Percentiles rank a stretch among this genome's conserved stretches.
These are phyloP conservation scores for Vachellia pachyceras DNA, from an alignment of 306 rosid species.

Conservation along the genomic window DNA sequence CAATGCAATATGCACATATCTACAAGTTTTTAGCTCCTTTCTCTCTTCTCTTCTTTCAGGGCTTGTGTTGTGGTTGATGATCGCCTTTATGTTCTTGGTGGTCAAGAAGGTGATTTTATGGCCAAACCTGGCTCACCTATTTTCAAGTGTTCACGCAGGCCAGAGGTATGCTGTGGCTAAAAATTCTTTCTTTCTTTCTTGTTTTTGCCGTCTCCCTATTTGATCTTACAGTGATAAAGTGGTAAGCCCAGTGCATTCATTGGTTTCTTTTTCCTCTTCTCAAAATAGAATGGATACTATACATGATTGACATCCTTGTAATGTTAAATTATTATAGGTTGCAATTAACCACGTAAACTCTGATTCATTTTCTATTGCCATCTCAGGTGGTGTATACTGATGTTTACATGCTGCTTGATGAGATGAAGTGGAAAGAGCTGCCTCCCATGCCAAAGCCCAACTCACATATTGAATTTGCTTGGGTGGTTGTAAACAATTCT, in stretches of 20 bases:
- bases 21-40: conserved; percentile 11
- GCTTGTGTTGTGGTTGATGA: conserved; percentile 80
- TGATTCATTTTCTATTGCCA: conserved; percentile 25
- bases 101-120: conserved; percentile 99
- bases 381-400: conserved; percentile 81
- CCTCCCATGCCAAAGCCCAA: conserved; percentile 86
- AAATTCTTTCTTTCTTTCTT: background rate
- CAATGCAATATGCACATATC: conserved; percentile 29
- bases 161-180: conserved; percentile 58
- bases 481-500: conserved; percentile 81
- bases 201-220: background rate
- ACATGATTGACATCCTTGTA: too few relatives aligned
- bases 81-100: conserved; percentile 85
- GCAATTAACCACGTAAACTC: background rate
- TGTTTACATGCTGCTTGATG: conserved; percentile 84
- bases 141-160: conserved; percentile 93
- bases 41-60: conserved; percentile 51
- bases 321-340: too few relatives aligned
- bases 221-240: conserved; percentile 16
- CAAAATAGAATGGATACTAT: background rate
- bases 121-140: conserved; percentile 96
- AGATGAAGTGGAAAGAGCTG: conserved; percentile 86
- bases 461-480: conserved; percentile 92
- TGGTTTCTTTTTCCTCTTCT: background rate
- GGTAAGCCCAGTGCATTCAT: background rate